Base-by-base conservation (phyloP, 2,329 filamentous ascomycete genomes). In the Fusarium albosuccineum region DNA sequence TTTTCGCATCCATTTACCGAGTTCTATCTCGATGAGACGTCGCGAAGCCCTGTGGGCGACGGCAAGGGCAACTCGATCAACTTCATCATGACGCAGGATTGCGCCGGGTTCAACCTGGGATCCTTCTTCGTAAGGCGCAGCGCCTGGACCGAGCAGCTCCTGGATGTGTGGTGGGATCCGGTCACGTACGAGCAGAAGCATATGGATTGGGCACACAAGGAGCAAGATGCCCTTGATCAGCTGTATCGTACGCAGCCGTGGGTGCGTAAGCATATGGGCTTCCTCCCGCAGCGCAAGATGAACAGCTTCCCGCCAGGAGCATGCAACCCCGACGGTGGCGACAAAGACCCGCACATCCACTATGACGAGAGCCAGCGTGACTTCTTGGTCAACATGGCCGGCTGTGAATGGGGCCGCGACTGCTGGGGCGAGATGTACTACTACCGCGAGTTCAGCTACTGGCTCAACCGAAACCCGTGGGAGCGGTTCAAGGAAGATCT, bases 201-300 rank as follows among this genome's bases (percentile, higher is more conserved):
- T 78, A 97, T 97, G 94, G 88, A 96, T 66, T 99, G 96, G 96
- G 94, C 96, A 75, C 96, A 99, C 83, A 98, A 98, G 78, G 96
- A 99, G 79, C 96, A 99, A 80, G 94, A 98, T 76, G 93, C 94
- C 2, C 82, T 99, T 41, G 94, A 97, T 81, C 92, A 97, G 80
- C 85, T 99, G 66, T 99, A 99, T 81, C 87, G 85, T 59, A 91
- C 91, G 57, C 95, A 98, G 77, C 93, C 96, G 1, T 99, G 96
- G 94, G 89, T 98, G 55, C 89, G 96, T 61, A 89, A 92, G 57
- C 92, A 96, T 72, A 90, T 94, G 4, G 95, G 89, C 5, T 99
- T 99, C 80, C 86, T 97, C 46, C 91, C 92, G 1, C 95, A 98
- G 78, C 91, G 96, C 71, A 92, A 89, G 80, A 92, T 98, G 81